Base-by-base conservation (phyloP, 306 rosid species). In the Rubus idaeus region DNA sequence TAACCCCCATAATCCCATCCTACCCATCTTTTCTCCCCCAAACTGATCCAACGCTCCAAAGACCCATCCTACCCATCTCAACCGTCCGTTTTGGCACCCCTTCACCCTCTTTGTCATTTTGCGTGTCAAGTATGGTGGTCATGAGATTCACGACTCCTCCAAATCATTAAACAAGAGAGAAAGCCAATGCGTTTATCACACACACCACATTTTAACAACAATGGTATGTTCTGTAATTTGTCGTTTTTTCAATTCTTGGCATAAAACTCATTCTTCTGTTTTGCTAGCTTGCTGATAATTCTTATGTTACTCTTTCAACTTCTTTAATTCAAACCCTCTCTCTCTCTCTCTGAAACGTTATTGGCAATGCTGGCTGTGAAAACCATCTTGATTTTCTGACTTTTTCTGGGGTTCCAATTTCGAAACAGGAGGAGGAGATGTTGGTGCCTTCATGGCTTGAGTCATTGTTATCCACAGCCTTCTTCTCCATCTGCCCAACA, bases 391-490 rank as follows among this genome's bases (percentile, higher is more conserved):
- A 11, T 30, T 46, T 42, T 17, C 42, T 74, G 6, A 40, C 13
- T 75, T 23, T 64, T 23, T 58, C 30, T 8, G 18, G 35, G 35
- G 18, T n/a, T n/a, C 23, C 20, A 10, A 61, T 37, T 77, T 60
- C 17, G 17, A 26, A 61, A 30, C 42, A 61, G 67, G 20, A 85
- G 90, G 91, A 71, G 75, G 46, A 74, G 71, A 80, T 78, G 86
- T 56, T 72, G 81, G 85, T 80, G 58, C 89, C 88, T 11, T 76
- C 86, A 55, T 91, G 96, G 96, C 83, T 91, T 26, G 93, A 89
- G 60, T 65, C 60, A 6, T 75, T 91, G 11, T 45, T 91, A 30
- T 81, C 88, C 4, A 83, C 88, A 20, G 45, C 84, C 73, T 87
- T 89, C 86, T 89, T 89, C 87, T 55, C 80, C 2, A 40, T 72